Percentiles rank a stretch among this genome's conserved stretches.
phyloP scores from a whole-genome alignment of 1,284 basidiomycete genomes.

The Trichosporon asahii region DNA sequence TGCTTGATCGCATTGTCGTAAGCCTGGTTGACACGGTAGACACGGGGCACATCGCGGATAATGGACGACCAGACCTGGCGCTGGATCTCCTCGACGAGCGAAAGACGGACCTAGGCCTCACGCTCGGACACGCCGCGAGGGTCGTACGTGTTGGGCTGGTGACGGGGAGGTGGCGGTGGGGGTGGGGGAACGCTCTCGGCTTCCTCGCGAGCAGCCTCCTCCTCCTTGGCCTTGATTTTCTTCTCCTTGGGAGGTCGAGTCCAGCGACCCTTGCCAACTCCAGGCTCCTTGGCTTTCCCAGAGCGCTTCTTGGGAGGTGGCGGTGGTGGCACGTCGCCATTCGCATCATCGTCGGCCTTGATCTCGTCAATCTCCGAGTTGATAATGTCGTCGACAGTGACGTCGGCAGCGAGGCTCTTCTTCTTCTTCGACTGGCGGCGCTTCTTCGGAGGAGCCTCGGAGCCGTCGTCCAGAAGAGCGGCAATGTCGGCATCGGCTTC shows the following conservation, averaged over 20 bases:
- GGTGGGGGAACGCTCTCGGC: constrained; percentile 12
- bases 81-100: constrained; percentile 70
- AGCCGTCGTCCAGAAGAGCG: constrained; percentile 31
- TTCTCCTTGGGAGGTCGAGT: constrained; percentile 39
- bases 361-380: constrained; percentile 21
- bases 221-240: constrained; percentile 27
- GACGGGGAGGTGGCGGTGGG: constrained; percentile 2
- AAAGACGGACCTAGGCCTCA: constrained; percentile 40
- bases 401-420: constrained; percentile 16
- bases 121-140: constrained; percentile 40
- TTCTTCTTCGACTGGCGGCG: constrained; percentile 23
- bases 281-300: constrained; percentile 37
- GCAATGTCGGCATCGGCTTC: constrained; percentile 47
- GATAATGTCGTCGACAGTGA: constrained; percentile 17
- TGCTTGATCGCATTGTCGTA: constrained; percentile 63
- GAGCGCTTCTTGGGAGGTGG: constrained; percentile 25
- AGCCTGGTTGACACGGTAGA: constrained; percentile 69
- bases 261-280: constrained; percentile 43
- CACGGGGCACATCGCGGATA: constrained; percentile 76
- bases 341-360: constrained; percentile 21
- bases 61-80: constrained; percentile 82
- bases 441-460: constrained; percentile 8
- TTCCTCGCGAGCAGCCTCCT: constrained; percentile 21
- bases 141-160: constrained; percentile 37
- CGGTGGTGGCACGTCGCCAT: constrained; percentile 19